phyloP scores from a whole-genome alignment of 2,329 filamentous ascomycete species.

The Sclerotinia glacialis region DNA sequence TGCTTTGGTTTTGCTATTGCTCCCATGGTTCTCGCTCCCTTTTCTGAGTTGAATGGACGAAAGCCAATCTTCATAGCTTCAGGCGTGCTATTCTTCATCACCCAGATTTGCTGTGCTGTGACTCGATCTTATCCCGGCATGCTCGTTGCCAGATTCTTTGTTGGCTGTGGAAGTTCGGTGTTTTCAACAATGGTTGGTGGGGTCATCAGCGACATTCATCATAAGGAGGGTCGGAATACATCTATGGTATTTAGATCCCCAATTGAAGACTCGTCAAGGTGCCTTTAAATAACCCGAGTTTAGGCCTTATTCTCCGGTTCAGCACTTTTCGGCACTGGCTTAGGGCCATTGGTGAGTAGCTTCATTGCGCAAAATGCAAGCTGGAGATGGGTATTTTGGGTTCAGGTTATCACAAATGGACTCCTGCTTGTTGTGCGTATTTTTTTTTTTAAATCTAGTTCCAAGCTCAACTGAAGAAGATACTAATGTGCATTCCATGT shows the following conservation, averaged over 20 bases:
- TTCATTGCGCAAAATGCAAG: conserved; percentile 63
- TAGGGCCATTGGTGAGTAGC: conserved; percentile 70
- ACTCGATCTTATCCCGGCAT: conserved; percentile 69
- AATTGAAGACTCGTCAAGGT: too few relatives aligned
- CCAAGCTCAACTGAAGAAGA: background rate
- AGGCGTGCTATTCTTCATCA: conserved; percentile 67
- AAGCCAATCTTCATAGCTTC: conserved; percentile 76
- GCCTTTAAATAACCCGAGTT: background rate
- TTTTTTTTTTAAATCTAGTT: background rate
- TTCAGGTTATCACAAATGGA: conserved; percentile 70
- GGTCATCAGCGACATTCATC: conserved; percentile 83
- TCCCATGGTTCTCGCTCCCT: conserved; percentile 84
- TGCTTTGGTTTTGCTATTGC: conserved; percentile 77
- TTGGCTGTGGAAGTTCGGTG: conserved; percentile 71
- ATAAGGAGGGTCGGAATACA: conserved; percentile 74
- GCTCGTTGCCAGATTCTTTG: conserved; percentile 71
- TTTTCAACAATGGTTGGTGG: conserved; percentile 93
- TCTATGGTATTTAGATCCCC: conserved; percentile 65
- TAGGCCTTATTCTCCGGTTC: conserved; percentile 69
- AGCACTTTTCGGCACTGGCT: conserved; percentile 74
- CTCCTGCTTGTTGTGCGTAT: conserved; percentile 52
- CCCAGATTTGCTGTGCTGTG: conserved; percentile 70
- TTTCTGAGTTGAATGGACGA: conserved; percentile 84
- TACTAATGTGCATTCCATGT: background rate
- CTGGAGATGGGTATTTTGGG: conserved; percentile 89